Conservation (phyloP, 192 early-diverging fungal species). For the Coemansia sp. region DNA sequence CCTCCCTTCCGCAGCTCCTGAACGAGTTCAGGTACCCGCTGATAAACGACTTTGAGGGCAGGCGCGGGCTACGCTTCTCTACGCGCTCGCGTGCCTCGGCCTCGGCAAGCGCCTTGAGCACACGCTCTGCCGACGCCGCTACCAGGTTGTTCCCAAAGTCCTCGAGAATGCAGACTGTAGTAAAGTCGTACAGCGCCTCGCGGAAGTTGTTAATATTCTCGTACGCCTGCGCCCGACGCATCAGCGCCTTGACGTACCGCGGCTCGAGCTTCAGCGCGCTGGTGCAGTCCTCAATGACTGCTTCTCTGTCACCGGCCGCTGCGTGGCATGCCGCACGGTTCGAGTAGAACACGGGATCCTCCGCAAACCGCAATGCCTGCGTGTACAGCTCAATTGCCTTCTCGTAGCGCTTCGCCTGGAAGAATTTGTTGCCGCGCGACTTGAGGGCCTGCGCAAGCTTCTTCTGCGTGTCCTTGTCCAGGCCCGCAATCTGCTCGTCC, state of each 20-base stretch:
- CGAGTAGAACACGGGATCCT: slow-evolving; percentile 83
- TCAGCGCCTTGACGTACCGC: slow-evolving; percentile 83
- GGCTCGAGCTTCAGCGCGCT: slow-evolving; percentile 76
- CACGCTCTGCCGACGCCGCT: slow-evolving; percentile 75
- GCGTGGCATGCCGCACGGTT: slow-evolving; percentile 95
- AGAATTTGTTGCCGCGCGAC: slow-evolving; percentile 82
- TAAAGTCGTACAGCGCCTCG: slow-evolving; percentile 74
- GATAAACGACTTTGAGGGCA: slow-evolving; percentile 93
- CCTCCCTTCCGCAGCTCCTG: slow-evolving; percentile 43
- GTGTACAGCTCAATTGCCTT: slow-evolving; percentile 86
- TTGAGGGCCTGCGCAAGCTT: slow-evolving; percentile 74
- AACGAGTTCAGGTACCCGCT: slow-evolving; percentile 93
- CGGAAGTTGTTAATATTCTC: slow-evolving; percentile 49
- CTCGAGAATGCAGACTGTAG: slow-evolving; percentile 88
- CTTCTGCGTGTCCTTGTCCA: slow-evolving; percentile 38
- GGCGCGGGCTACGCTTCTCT: slow-evolving; percentile 52
- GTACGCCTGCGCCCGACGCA: slow-evolving; percentile 64
- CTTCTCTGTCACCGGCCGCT: slow-evolving; percentile 62
- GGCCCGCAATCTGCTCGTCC: slow-evolving; percentile 46
- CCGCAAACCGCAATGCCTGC: slow-evolving; percentile 75
- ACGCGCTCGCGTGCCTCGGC: slow-evolving; percentile 66
- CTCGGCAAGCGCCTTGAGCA: slow-evolving; percentile 78
- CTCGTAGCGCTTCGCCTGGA: slow-evolving; percentile 70
- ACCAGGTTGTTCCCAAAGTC: slow-evolving; percentile 85
- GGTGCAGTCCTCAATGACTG: slow-evolving; percentile 81